Conservation (phyloP, 2,329 filamentous ascomycete genomes). For the Alternaria infectoria region DNA sequence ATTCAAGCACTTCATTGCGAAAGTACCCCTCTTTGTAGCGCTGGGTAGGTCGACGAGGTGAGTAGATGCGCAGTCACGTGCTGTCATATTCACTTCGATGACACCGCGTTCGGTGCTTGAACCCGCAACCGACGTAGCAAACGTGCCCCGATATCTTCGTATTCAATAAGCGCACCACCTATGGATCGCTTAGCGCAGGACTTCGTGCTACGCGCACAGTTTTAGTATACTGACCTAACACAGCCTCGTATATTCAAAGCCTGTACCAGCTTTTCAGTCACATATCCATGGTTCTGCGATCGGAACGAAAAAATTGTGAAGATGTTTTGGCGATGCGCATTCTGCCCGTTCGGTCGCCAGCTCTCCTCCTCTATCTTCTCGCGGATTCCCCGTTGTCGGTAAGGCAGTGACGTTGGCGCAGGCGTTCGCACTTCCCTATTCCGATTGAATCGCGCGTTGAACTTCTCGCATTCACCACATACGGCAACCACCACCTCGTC, state of each 20-base stretch:
- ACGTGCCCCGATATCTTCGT: too few species aligned
- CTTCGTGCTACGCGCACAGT: neutral
- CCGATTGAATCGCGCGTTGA: neutral
- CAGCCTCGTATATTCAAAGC: neutral
- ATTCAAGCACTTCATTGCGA: too few species aligned
- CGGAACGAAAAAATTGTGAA: too few species aligned
- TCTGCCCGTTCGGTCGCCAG: fast-evolving
- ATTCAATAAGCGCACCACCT: neutral
- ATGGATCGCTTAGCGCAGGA: neutral
- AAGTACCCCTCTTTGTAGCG: neutral
- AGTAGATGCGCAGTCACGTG: neutral
- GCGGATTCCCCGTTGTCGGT: too few species aligned
- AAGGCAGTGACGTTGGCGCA: neutral
- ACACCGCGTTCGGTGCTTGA: neutral
- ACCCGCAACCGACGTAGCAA: neutral
- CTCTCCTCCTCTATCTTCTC: neutral
- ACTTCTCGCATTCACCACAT: neutral
- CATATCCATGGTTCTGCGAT: neutral
- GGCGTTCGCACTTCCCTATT: neutral
- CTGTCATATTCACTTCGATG: neutral
- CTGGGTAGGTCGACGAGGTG: too few species aligned
- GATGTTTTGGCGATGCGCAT: too few species aligned
- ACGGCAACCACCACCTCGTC: neutral
- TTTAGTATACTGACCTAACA: neutral
- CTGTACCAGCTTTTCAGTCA: neutral